A percentile compares a stretch with the other conserved stretches of the same genome.
Evolutionary conservation across 768 basidiomycete genomes (phyloP).

Genomic region (Trametes cinnabarina): DNA sequence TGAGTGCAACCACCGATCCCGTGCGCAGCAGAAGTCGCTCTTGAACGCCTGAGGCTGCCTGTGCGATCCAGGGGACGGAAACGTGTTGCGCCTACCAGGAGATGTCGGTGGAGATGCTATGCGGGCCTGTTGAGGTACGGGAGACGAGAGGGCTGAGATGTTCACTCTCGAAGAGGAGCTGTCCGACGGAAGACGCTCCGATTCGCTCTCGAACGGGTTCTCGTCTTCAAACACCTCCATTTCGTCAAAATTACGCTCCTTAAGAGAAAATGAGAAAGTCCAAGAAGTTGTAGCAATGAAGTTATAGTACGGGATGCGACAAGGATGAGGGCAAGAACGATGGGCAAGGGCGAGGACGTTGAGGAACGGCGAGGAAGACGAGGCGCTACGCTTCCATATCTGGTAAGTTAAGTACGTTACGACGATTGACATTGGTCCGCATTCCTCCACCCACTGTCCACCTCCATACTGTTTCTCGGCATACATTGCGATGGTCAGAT

Average conservation of each 20-base stretch:
- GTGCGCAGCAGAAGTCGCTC: constrained; percentile 74
- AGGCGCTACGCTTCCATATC: no score
- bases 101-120: constrained; percentile 46
- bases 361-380: no score
- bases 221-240: constrained; percentile 42
- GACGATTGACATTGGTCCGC: no score
- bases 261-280: background rate
- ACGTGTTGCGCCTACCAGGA: constrained; percentile 42
- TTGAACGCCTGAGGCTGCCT: constrained; percentile 56
- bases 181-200: constrained; percentile 38
- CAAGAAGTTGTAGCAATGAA: no score
- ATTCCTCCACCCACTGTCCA: no score
- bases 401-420: no score
- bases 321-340: background rate
- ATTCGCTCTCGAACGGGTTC: constrained; percentile 40
- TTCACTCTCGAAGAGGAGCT: constrained; percentile 55
- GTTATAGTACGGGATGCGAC: no score
- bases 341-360: background rate
- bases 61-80: constrained; percentile 58
- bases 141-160: constrained; percentile 61
- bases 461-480: no score
- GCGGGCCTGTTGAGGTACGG: constrained; percentile 40
- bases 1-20: constrained; percentile 76
- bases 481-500: no score
- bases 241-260: background rate